These are phyloP conservation scores for Litchi chinensis DNA, from an alignment of 345 rosid genomes.

Conservation along the genomic window DNA sequence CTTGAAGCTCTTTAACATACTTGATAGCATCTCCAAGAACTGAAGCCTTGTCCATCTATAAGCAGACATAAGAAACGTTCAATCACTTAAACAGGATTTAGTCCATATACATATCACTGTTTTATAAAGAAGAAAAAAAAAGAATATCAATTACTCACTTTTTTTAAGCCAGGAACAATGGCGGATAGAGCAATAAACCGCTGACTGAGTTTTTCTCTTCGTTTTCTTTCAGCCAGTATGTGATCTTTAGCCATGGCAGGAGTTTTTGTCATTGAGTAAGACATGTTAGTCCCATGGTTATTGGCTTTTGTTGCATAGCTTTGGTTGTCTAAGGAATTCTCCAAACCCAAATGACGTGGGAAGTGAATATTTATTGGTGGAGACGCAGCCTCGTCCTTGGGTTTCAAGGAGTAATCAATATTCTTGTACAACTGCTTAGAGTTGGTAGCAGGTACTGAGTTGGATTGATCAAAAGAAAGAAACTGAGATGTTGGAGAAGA, in stretches of 20 bases:
- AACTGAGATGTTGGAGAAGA: constrained; percentile 28
- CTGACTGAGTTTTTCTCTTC: constrained; percentile 61
- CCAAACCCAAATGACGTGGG: background rate
- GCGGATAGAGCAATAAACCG: constrained; percentile 61
- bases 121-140: background rate
- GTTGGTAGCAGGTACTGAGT: constrained; percentile 8
- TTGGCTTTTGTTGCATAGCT: constrained; percentile 18
- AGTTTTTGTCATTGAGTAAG: constrained; percentile 24
- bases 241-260: constrained; percentile 55
- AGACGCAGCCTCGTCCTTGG: constrained; percentile 31
- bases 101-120: background rate
- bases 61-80: background rate
- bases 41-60: constrained; percentile 66
- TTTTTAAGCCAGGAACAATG: constrained; percentile 58
- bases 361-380: constrained; percentile 15
- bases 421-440: constrained; percentile 22
- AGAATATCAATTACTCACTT: constrained; percentile 43
- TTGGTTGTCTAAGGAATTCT: constrained; percentile 13
- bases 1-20: constrained; percentile 73
- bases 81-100: too few species aligned
- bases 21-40: constrained; percentile 74
- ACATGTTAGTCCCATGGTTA: constrained; percentile 18
- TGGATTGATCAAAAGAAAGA: constrained; percentile 32
- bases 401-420: constrained; percentile 17
- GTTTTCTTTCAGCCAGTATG: constrained; percentile 55